Base-by-base conservation (phyloP, 352 stramenopile genomes). In the Globisporangium middletonii region DNA sequence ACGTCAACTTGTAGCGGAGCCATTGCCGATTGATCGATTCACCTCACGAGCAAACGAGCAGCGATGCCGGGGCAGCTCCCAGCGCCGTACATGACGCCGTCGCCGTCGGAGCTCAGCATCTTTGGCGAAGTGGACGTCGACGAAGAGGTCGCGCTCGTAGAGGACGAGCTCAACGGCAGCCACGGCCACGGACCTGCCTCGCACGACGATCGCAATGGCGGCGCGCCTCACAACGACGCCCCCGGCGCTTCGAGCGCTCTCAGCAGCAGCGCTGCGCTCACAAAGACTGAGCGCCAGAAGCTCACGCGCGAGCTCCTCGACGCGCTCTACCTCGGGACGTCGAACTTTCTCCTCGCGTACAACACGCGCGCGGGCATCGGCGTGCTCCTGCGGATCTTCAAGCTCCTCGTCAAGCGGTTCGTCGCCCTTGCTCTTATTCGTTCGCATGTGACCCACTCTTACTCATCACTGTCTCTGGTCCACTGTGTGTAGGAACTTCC, bases 341-440 rank as follows among this genome's bases (percentile, higher is more conserved):
- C 72, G 65, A 95, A 95, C 67, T 95, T 95, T 48, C 53, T 95
- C 19, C 60, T 95, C 35, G 84, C 81, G 15, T 95, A 95, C 71
- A 95, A 95, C 69, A 87, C 83, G 27, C 86, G 86, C 58, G 83
- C 83, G 1, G 84, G 83, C 50, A 88, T 95, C 53, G 73, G 79
- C 30, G 66, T 86, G 16, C 58, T 94, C 42, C 58, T 94, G 58
- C 77, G 82, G 45, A 68, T 92, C 50, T 73, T 93, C 37, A 76
- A 78, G 60, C 57, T 94, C 28, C 62, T 91, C 48, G 72, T 79
- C 42, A 75, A 75, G 43, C 73, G 69, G 71, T 82, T n/a, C n/a
- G 68, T 63, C 15, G 33, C 5, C 4, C 33, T 38, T 8, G 12
- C 7, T 38, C 33, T n/a, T n/a, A n/a, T n/a, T n/a, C n/a, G n/a